A percentile compares a stretch with the other conserved stretches of the same genome.
These are phyloP conservation scores for Digitaria exilis DNA, from an alignment of 202 grass and related monocot genomes.

Conservation along the genomic window DNA sequence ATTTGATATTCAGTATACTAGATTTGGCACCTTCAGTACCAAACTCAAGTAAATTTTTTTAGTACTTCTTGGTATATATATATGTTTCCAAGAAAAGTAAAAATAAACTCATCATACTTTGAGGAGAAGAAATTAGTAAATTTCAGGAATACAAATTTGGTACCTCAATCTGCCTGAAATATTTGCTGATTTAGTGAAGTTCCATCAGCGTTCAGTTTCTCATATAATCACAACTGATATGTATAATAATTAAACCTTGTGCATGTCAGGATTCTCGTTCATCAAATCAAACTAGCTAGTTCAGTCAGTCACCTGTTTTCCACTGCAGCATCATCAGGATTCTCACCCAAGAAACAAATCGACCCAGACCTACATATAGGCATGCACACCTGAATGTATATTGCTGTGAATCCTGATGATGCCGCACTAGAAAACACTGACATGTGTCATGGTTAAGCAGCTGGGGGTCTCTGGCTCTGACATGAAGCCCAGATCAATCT, in stretches of 20 bases:
- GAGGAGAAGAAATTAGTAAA: not conserved
- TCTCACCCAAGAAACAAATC: not conserved
- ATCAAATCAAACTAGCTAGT: not conserved
- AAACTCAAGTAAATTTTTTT: not conserved
- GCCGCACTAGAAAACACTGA: constrained; percentile 13
- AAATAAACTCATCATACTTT: not conserved
- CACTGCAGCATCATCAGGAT: constrained; percentile 42
- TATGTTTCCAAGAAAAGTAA: not conserved
- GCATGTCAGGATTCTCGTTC: not conserved
- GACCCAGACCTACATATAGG: not conserved
- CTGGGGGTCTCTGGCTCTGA: not conserved
- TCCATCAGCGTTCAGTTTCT: not conserved
- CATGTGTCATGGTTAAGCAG: not conserved
- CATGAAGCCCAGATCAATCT: not conserved
- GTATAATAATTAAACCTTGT: not conserved
- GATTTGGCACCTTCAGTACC: not conserved
- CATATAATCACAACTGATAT: not conserved
- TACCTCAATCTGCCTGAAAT: constrained; percentile 3
- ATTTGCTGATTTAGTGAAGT: not conserved
- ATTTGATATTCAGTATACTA: not conserved
- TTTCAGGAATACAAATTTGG: not conserved
- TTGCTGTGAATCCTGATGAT: constrained; percentile 34
- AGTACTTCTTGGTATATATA: not conserved
- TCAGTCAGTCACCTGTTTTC: constrained; percentile 2
- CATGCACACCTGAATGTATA: not conserved